phyloP scores from a whole-genome alignment of 169 alveolate genomes.

The Cyclospora cayetanensis region DNA sequence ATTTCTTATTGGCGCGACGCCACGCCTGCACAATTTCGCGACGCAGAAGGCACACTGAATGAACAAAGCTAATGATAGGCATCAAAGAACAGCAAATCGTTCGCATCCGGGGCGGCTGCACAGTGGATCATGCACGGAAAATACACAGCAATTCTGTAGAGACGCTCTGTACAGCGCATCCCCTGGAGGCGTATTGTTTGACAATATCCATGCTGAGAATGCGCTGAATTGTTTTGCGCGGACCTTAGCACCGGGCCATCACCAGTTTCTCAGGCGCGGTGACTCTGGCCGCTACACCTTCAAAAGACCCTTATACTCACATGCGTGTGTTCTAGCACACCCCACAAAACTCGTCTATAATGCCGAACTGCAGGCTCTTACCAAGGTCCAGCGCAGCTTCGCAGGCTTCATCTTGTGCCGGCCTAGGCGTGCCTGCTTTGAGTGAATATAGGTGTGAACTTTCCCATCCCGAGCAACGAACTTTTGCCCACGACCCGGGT shows the following conservation, averaged over 20 bases:
- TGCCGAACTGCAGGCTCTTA: slow-evolving; percentile 56
- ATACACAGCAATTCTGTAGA: background rate
- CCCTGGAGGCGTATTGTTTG: background rate
- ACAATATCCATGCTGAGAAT: background rate
- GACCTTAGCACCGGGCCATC: slow-evolving; percentile 66
- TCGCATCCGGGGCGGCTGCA: background rate
- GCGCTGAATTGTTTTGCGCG: slow-evolving; percentile 33
- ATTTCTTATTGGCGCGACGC: slow-evolving; percentile 97
- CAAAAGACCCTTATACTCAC: background rate
- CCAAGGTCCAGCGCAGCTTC: slow-evolving; percentile 96
- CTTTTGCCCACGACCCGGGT: slow-evolving; percentile 98
- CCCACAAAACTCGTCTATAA: background rate
- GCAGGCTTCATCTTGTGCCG: slow-evolving; percentile 95
- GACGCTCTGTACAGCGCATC: background rate
- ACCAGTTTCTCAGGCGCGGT: slow-evolving; percentile 30
- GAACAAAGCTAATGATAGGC: background rate
- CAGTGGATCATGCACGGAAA: background rate
- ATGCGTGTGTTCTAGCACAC: background rate
- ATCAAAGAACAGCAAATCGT: background rate
- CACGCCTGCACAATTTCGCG: slow-evolving; percentile 90
- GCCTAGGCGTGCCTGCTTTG: slow-evolving; percentile 93
- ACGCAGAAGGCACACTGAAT: background rate
- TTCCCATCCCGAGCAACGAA: slow-evolving; percentile 97
- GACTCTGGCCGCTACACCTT: slow-evolving; percentile 33
- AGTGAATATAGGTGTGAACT: slow-evolving; percentile 88